A percentile compares a stretch with the other conserved stretches of the same genome.
Evolutionary conservation across 371 early-diverging fungal genomes (phyloP).

Genomic region (Lichtheimia ramosa): DNA sequence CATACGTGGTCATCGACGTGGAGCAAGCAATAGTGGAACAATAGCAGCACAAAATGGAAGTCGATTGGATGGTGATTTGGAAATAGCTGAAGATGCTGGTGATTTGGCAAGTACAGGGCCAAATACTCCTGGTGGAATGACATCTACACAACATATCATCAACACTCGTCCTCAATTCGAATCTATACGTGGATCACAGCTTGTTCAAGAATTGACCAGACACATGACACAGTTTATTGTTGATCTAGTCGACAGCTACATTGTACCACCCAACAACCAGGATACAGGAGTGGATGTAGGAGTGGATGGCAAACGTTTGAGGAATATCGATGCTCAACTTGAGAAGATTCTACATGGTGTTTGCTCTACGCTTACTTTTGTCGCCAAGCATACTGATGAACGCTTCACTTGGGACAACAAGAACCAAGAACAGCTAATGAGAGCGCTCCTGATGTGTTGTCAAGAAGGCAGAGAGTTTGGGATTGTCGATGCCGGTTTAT

Average conservation of each 20-base stretch:
- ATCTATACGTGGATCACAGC: constrained; percentile 31
- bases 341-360: constrained; percentile 30
- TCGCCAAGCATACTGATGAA: constrained; percentile 23
- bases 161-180: constrained; percentile 32
- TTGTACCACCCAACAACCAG: constrained; percentile 23
- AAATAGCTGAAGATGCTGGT: constrained; percentile 34
- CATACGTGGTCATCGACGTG: constrained; percentile 7
- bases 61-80: neutral
- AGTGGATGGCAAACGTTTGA: constrained; percentile 35
- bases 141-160: constrained; percentile 7
- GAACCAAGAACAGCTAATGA: constrained; percentile 17
- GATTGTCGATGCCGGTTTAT: constrained; percentile 45
- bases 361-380: constrained; percentile 23
- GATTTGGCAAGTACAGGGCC: constrained; percentile 28
- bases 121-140: neutral
- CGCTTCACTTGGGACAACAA: constrained; percentile 17
- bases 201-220: constrained; percentile 33
- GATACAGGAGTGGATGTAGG: constrained; percentile 39
- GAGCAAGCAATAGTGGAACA: neutral
- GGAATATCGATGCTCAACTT: constrained; percentile 33
- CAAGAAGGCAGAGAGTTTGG: constrained; percentile 47
- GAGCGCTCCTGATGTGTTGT: constrained; percentile 48
- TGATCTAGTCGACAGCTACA: constrained; percentile 34
- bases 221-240: constrained; percentile 27
- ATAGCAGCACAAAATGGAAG: constrained; percentile 4